Conservation (phyloP, 768 basidiomycete species). For the Naganishia kalamii region DNA sequence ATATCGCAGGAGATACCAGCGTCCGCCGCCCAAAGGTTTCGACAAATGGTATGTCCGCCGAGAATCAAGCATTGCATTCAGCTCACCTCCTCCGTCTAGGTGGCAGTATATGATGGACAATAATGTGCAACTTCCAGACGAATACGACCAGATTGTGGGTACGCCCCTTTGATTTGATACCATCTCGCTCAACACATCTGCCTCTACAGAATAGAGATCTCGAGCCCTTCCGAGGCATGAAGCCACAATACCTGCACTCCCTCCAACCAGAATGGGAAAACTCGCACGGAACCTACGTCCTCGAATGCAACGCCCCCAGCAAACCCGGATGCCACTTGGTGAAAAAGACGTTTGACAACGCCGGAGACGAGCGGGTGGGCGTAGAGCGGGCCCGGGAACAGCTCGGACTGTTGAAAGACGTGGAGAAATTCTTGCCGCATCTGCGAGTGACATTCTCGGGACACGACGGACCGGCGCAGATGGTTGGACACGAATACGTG, state of each 20-base stretch:
- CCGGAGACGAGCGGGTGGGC: constrained; percentile 30
- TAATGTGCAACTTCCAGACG: constrained; percentile 36
- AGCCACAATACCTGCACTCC: constrained; percentile 25
- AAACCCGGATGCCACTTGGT: constrained; percentile 4
- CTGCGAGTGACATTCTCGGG: constrained; percentile 37
- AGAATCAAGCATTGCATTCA: neutral
- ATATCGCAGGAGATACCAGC: constrained; percentile 38
- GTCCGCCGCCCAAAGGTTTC: constrained; percentile 39
- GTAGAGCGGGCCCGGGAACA: constrained; percentile 34
- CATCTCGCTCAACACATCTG: neutral
- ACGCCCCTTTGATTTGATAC: neutral
- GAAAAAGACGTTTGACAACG: constrained; percentile 28
- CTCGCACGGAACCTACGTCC: constrained; percentile 36
- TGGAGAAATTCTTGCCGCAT: constrained; percentile 31
- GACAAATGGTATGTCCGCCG: constrained; percentile 32
- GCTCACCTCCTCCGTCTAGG: neutral
- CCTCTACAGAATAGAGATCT: constrained; percentile 34
- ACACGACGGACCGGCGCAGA: constrained; percentile 43
- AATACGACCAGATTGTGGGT: constrained; percentile 46
- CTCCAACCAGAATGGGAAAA: constrained; percentile 26
- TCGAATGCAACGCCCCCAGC: constrained; percentile 30
- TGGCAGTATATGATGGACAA: constrained; percentile 19
- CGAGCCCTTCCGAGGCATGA: constrained; percentile 38
- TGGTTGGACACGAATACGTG: constrained; percentile 43
- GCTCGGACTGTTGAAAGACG: constrained; percentile 32